Percentiles rank a stretch among this genome's conserved stretches.
These are phyloP conservation scores for Mallotus repandus DNA, from an alignment of 441 rosid species.

Conservation along the genomic window DNA sequence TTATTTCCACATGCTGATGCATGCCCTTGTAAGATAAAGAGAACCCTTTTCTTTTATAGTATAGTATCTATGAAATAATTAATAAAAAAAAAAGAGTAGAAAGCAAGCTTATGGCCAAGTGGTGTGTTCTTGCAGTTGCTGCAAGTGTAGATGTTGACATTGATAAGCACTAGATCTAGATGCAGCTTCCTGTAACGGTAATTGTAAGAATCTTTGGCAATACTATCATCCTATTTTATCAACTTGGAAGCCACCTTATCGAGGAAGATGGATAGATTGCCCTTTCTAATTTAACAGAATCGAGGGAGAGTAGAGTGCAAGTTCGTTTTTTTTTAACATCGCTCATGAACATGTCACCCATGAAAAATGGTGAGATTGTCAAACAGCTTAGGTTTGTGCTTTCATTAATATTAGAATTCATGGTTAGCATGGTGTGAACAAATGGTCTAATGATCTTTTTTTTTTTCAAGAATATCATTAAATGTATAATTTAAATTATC, in stretches of 20 bases:
- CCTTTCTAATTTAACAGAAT: not conserved
- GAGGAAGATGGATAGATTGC: conserved; percentile 5
- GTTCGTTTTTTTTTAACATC: not conserved
- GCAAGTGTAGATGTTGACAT: not conserved
- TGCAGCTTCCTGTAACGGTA: conserved; percentile 29
- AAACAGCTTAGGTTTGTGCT: no score
- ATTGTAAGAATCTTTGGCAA: conserved; percentile 27
- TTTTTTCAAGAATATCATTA: no score
- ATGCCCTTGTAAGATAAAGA: not conserved
- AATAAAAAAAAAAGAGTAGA: no score
- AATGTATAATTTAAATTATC: no score
- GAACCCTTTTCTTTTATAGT: not conserved
- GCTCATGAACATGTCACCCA: no score
- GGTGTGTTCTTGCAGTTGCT: conserved; percentile 9
- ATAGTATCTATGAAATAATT: not conserved
- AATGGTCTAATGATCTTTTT: no score
- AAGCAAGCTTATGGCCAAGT: conserved; percentile 9
- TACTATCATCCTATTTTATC: conserved; percentile 3
- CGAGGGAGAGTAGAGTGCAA: not conserved
- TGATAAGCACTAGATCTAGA: conserved; percentile 15
- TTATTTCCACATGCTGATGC: conserved; percentile 18
- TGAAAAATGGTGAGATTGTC: no score
- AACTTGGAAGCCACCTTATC: not conserved
- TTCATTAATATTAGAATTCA: no score
- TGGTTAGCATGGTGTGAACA: no score